Base-by-base conservation (phyloP, 495 filamentous ascomycete species). In the Friedmanniomyces simplex region DNA sequence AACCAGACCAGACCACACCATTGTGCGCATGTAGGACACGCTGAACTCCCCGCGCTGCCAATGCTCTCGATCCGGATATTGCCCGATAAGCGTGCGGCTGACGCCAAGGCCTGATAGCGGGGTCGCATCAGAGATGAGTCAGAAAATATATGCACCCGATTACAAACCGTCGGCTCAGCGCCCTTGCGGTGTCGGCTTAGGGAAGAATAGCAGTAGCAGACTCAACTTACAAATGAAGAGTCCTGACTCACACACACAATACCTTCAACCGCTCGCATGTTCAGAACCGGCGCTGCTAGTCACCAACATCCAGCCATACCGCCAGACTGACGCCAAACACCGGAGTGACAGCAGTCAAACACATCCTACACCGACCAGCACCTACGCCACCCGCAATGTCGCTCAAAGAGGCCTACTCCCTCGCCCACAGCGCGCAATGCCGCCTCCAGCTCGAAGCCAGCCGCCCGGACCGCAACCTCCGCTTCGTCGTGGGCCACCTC, bases 401-500 rank as follows among this genome's bases (percentile, higher is more conserved):
- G 11, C 62, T 67, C 39, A 56, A 56, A 46, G 54, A 67, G 34
- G 59, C 64, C n/a, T 62, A 58, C 49, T 28, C 37, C 22, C 47
- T 67, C 16, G 64, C 64, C 16, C 64, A 67, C 48, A 64, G 32
- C 26, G 64, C 64, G 7, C 53, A 62, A 48, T 67, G 64, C 48
- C 51, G 63, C 13, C 59, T 67, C 13, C 36, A 64, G 8, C 24
- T 67, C 5, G 64, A 54, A 47, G 62, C 57, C 24, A 55, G 21
- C 41, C 61, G 64, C 0, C 64, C 64, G 2, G 64, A 67, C n/a
- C 64, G 64, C 41, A 60, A 64, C 43, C 54, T 58, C 5, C 54
- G 64, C n/a, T 67, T 62, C 39, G 55, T 67, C 16, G 55, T 67
- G 30, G 64, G 64, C 34, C 64, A 67, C 28, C 49, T 63, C 4